Percentiles rank a stretch among this genome's conserved stretches.
Conservation (phyloP, 2,329 filamentous ascomycete genomes). For the Pyricularia grisea region DNA sequence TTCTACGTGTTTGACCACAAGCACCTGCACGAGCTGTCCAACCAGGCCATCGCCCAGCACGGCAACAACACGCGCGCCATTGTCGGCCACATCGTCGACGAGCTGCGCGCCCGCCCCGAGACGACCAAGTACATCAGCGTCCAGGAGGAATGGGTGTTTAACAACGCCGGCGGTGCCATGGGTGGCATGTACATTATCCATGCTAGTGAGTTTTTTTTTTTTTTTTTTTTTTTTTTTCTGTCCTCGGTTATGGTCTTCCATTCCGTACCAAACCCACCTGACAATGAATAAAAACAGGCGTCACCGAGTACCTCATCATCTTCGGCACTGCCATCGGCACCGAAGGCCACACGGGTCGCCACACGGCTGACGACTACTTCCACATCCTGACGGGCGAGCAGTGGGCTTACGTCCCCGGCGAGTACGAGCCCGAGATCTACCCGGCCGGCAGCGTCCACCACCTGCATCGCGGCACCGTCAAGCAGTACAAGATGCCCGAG, state of each 20-base stretch:
- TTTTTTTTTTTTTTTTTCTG: background rate
- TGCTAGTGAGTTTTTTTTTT: constrained; percentile 49
- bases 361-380: constrained; percentile 93
- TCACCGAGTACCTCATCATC: constrained; percentile 86
- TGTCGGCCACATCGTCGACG: constrained; percentile 59
- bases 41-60: constrained; percentile 55
- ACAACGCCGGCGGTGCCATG: constrained; percentile 88
- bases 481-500: constrained; percentile 76
- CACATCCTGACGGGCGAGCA: constrained; percentile 76
- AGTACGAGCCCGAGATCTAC: constrained; percentile 62
- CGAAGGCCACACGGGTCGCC: constrained; percentile 78
- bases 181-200: constrained; percentile 87
- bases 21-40: constrained; percentile 59
- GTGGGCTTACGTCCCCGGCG: constrained; percentile 61
- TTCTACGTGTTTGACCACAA: constrained; percentile 70
- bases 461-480: constrained; percentile 59
- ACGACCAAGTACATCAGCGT: constrained; percentile 50
- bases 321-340: constrained; percentile 79
- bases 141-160: constrained; percentile 80
- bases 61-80: constrained; percentile 67
- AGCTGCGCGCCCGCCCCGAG: constrained; percentile 49
- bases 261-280: too few relatives aligned
- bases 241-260: too few relatives aligned
- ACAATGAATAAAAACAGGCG: constrained; percentile 32
- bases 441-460: constrained; percentile 61